Evolutionary conservation across 2,329 filamentous ascomycete species (phyloP).

Genomic region (Periconia macrospinosa): DNA sequence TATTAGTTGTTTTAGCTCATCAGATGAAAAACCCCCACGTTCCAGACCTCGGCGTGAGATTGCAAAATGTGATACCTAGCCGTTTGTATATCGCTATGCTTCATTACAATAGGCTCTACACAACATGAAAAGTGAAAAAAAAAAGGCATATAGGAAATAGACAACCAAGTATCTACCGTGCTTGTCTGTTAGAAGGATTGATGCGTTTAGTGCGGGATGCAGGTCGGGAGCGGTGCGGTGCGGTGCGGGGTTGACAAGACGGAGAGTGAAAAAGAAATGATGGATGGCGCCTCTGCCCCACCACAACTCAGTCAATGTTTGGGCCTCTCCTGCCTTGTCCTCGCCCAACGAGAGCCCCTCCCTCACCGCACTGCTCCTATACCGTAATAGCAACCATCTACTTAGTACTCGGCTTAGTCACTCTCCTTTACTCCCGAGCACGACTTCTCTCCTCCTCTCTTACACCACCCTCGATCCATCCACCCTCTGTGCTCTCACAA

Average conservation of each 20-base stretch:
- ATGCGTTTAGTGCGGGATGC: neutral
- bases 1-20: no score
- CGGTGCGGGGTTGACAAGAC: conserved; percentile 11
- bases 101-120: no score
- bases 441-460: conserved; percentile 17
- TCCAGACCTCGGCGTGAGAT: no score
- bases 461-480: conserved; percentile 1
- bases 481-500: neutral
- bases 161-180: no score
- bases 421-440: conserved; percentile 15
- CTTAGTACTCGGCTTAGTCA: conserved; percentile 22
- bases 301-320: conserved; percentile 11
- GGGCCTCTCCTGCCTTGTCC: conserved; percentile 2
- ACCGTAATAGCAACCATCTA: neutral
- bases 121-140: no score
- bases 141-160: no score
- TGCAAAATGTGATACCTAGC: no score
- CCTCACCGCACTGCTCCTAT: conserved; percentile 6
- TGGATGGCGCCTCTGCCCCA: conserved; percentile 11
- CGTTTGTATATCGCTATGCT: no score
- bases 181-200: no score
- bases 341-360: conserved; percentile 18
- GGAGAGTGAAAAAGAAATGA: conserved; percentile 6
- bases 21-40: no score
- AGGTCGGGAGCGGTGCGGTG: neutral